Base-by-base conservation (phyloP, 1,139 yeast species). In the Kurtzmaniella quercitrusa region DNA sequence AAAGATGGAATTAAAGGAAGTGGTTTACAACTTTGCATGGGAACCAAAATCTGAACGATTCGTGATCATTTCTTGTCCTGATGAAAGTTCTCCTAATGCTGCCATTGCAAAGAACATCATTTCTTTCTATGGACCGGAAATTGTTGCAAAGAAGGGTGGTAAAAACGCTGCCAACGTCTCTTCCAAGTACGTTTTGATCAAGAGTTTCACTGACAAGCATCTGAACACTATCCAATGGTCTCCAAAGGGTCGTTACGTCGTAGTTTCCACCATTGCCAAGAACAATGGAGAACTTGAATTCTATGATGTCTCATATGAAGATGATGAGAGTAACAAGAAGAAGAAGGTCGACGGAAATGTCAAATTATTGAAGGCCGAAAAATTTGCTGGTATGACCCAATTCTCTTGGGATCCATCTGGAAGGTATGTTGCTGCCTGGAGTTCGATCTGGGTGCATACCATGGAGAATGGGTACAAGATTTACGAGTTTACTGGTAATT, bases 401-500 rank as follows among this genome's bases (percentile, higher is more conserved):
- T 63, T 90, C 50, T 74, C 83, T 45, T 94, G 98, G 98, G 98
- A 94, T 64, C 94, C 96, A 46, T 85, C 96, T 39, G 98, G 98
- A 54, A 80, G 98, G 66, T 90, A 74, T 62, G 72, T 91, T 46
- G 84, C 94, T 42, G 89, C 87, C 14, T 86, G 94, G 88, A 88
- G 96, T 5, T 85, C 96, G 15, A 66, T 80, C 41, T 85, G 95
- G 91, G 79, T 86, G 57, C 94, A 87, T 60, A 79, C 81, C 58
- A 77, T 86, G 53, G 96, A 89, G 60, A 89, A 90, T 58, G 98
- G 98, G 46, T 94, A 84, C 79, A 87, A 81, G 66, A 69, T 93
- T 55, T 90, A 77, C 69, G 95, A 89, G 63, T 78, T 88, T 64
- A 82, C 88, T 43, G 99, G 98, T 58, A 76, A 75, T 53, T 55